These are phyloP conservation scores for Zymoseptoria passerinii DNA, from an alignment of 2,329 filamentous ascomycete species.

Conservation along the genomic window DNA sequence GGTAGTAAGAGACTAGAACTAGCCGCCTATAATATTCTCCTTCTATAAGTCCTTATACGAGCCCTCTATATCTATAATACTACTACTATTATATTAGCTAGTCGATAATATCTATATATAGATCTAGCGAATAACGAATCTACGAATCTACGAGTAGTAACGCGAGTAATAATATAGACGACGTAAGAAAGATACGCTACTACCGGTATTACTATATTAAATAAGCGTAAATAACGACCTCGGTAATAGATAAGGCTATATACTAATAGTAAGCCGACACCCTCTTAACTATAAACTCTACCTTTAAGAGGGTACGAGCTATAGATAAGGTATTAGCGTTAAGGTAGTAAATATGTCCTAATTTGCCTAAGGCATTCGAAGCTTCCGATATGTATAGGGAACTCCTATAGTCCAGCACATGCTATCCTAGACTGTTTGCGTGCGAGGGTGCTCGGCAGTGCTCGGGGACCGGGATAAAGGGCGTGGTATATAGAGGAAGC, in stretches of 20 bases:
- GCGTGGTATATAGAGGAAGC: too few species aligned
- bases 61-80: background rate
- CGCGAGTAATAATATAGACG: background rate
- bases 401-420: too few species aligned
- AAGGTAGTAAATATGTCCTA: background rate
- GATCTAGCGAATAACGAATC: background rate
- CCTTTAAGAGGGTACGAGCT: background rate
- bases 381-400: too few species aligned
- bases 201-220: background rate
- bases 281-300: background rate
- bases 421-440: too few species aligned
- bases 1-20: too few species aligned
- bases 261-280: background rate
- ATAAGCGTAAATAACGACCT: background rate
- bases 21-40: background rate
- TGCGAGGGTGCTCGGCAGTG: too few species aligned
- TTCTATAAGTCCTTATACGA: background rate
- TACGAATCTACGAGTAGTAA: background rate
- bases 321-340: background rate
- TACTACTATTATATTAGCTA: background rate
- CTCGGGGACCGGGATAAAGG: too few species aligned
- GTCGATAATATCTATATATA: background rate
- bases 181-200: background rate
- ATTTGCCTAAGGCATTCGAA: too few species aligned
- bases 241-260: background rate